These are phyloP conservation scores for Serendipita indica DNA, from an alignment of 768 basidiomycete genomes.

Conservation along the genomic window DNA sequence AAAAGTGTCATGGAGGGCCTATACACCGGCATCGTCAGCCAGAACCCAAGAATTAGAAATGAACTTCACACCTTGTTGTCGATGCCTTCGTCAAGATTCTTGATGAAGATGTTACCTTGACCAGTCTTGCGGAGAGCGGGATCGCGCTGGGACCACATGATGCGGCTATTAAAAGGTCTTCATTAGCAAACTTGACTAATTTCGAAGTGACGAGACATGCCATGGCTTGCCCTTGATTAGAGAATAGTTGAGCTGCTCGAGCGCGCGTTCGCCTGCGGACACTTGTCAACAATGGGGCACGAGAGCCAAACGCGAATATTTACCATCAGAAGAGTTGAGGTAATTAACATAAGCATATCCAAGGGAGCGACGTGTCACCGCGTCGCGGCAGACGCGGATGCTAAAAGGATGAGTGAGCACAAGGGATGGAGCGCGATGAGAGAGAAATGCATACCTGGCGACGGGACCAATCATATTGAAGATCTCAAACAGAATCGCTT, in stretches of 20 bases:
- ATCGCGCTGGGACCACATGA: constrained; percentile 99
- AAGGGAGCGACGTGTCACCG: constrained; percentile 97
- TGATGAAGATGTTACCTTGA: constrained; percentile 99
- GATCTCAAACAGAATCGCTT: constrained; percentile 99
- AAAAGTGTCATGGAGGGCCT: constrained; percentile 99
- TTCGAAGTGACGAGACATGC: constrained; percentile 26
- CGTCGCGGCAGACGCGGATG: constrained; percentile 99
- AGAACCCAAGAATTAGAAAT: not conserved
- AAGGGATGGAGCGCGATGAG: not conserved
- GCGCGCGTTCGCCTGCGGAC: constrained; percentile 75
- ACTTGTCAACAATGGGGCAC: constrained; percentile 6
- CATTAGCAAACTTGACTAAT: not conserved
- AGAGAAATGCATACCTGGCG: constrained; percentile 53
- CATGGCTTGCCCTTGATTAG: constrained; percentile 96
- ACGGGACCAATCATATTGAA: constrained; percentile 99
- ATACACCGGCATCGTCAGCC: not conserved
- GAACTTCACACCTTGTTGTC: constrained; percentile 72
- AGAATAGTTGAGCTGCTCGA: constrained; percentile 99
- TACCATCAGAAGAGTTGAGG: constrained; percentile 86
- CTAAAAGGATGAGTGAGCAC: constrained; percentile 26
- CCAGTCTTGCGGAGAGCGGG: constrained; percentile 98
- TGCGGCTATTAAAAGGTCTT: constrained; percentile 50
- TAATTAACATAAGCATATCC: constrained; percentile 99
- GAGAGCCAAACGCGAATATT: constrained; percentile 18
- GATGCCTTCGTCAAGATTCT: constrained; percentile 92